A percentile compares a stretch with the other conserved stretches of the same genome.
phyloP scores from a whole-genome alignment of 371 early-diverging fungal genomes.

The Apophysomyces variabilis region DNA sequence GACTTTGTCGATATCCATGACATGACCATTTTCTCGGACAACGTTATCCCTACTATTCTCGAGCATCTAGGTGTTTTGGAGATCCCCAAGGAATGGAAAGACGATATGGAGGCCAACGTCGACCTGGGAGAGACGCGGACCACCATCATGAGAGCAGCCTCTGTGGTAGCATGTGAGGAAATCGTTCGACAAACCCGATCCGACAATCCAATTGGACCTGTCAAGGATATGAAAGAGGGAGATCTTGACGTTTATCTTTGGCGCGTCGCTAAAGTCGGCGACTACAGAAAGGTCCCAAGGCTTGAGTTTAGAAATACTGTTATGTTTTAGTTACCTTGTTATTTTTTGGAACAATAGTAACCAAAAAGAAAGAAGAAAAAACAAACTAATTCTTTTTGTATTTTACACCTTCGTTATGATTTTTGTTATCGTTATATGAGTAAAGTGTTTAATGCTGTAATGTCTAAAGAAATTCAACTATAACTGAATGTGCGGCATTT shows the following conservation, averaged over 20 bases:
- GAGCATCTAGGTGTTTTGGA: constrained; percentile 57
- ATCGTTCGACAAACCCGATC: constrained; percentile 49
- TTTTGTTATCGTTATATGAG: too few species aligned
- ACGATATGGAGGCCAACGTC: constrained; percentile 51
- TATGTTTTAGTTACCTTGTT: constrained; percentile 53
- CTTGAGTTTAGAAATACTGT: constrained; percentile 70
- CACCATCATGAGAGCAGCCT: constrained; percentile 70
- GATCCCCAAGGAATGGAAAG: constrained; percentile 55
- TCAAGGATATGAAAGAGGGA: constrained; percentile 53
- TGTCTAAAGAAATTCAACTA: too few species aligned
- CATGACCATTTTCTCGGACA: constrained; percentile 76
- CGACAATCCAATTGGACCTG: constrained; percentile 14
- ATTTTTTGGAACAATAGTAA: too few species aligned
- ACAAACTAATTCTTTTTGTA: too few species aligned
- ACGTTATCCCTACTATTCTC: constrained; percentile 75
- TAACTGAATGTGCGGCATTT: too few species aligned
- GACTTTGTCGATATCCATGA: constrained; percentile 65
- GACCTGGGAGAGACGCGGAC: constrained; percentile 57
- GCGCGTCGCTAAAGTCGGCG: constrained; percentile 72
- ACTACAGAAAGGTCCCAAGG: constrained; percentile 62
- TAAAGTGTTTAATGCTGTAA: too few species aligned
- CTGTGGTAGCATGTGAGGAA: constrained; percentile 68
- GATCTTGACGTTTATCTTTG: constrained; percentile 72
- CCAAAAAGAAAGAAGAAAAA: neutral
- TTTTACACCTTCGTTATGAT: too few species aligned